phyloP scores from a whole-genome alignment of 192 early-diverging fungal genomes.

The Coemansia sp. region DNA sequence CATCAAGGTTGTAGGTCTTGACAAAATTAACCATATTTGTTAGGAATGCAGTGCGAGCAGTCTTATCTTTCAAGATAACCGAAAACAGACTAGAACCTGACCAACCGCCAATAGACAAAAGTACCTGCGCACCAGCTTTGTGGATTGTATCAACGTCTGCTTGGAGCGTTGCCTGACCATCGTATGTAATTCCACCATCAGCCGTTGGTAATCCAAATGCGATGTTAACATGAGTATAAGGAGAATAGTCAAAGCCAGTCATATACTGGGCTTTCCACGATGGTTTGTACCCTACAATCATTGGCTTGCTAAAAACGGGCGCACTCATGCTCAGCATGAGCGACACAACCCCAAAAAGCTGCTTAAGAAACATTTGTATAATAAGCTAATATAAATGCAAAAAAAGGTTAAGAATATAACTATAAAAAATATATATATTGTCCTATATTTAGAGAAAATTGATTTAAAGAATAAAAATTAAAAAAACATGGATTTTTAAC shows the following conservation, averaged over 20 bases:
- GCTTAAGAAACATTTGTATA: neutral
- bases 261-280: conserved; percentile 20
- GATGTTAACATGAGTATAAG: conserved; percentile 68
- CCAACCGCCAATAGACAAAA: conserved; percentile 68
- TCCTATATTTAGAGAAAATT: neutral
- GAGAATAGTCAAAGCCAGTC: conserved; percentile 25
- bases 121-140: conserved; percentile 53
- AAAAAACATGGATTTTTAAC: too few relatives aligned
- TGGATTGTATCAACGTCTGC: conserved; percentile 47
- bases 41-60: conserved; percentile 28
- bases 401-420: too few relatives aligned
- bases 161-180: conserved; percentile 15
- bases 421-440: neutral
- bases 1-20: conserved; percentile 57
- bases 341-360: neutral
- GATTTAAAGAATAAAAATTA: too few relatives aligned
- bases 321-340: conserved; percentile 2
- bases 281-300: conserved; percentile 28
- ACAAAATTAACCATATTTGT: conserved; percentile 50
- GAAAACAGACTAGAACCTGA: conserved; percentile 43
- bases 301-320: neutral
- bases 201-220: conserved; percentile 53
- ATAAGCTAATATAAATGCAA: too few relatives aligned
- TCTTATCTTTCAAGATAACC: neutral
- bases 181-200: conserved; percentile 31